These are phyloP conservation scores for Ogataea saltuana DNA, from an alignment of 805 yeast genomes.

Conservation along the genomic window DNA sequence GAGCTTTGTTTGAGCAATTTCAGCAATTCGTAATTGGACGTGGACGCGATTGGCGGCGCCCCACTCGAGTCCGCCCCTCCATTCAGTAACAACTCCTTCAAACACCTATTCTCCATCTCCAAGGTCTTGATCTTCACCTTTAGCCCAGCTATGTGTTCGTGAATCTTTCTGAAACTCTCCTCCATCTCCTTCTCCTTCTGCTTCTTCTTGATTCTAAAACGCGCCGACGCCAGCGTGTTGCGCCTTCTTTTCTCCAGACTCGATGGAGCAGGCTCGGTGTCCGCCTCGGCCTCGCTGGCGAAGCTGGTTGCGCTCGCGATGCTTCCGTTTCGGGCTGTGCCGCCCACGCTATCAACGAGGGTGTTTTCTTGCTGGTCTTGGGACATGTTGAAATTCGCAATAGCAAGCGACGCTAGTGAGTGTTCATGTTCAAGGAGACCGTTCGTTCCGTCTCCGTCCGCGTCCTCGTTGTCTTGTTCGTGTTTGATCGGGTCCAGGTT, in stretches of 20 bases:
- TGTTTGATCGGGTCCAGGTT: slow-evolving; percentile 22
- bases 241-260: slow-evolving; percentile 51
- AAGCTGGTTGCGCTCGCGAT: too few species aligned
- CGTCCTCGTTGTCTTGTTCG: slow-evolving; percentile 1
- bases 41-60: slow-evolving; percentile 5
- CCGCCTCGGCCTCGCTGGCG: not conserved
- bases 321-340: not conserved
- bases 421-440: too few species aligned
- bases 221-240: slow-evolving; percentile 65
- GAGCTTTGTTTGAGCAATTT: slow-evolving; percentile 25
- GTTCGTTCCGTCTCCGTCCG: not conserved
- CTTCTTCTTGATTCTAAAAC: slow-evolving; percentile 64
- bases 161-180: slow-evolving; percentile 42
- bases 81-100: slow-evolving; percentile 45
- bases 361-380: too few species aligned
- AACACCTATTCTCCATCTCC: slow-evolving; percentile 62
- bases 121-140: slow-evolving; percentile 51
- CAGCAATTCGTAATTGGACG: slow-evolving; percentile 28
- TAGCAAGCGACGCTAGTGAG: too few species aligned
- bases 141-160: slow-evolving; percentile 45
- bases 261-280: not conserved
- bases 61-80: slow-evolving; percentile 6
- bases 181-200: slow-evolving; percentile 61
- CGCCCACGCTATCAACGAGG: too few species aligned
- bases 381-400: not conserved